Percentiles rank a stretch among this genome's conserved stretches.
Evolutionary conservation across 1,284 basidiomycete genomes (phyloP).

Genomic region (Malassezia psittaci): DNA sequence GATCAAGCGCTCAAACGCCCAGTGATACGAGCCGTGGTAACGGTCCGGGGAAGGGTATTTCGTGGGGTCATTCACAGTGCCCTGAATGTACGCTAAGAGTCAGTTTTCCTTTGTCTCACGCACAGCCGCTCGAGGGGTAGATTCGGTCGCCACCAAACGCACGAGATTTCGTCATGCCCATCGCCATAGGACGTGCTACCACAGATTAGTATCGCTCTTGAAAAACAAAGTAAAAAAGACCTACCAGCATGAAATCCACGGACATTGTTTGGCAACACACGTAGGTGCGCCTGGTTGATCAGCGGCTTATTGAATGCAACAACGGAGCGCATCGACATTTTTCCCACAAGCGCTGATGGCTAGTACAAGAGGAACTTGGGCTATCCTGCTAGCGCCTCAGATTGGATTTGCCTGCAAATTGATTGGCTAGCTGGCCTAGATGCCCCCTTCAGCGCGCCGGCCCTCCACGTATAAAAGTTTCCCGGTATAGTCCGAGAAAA

Average conservation of each 20-base stretch:
- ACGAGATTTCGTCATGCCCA: conserved; percentile 8
- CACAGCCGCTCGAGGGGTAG: conserved; percentile 16
- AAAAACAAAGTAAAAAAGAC: background rate
- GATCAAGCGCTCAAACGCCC: conserved; percentile 89
- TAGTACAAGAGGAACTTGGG: background rate
- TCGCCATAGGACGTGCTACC: conserved; percentile 11
- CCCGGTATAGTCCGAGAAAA: no score
- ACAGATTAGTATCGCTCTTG: background rate
- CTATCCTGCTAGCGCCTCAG: background rate
- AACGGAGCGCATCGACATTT: conserved; percentile 14
- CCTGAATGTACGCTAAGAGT: conserved; percentile 68
- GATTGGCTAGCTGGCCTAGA: background rate
- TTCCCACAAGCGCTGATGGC: background rate
- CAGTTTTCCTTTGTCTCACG: background rate
- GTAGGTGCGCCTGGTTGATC: background rate
- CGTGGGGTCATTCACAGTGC: conserved; percentile 90
- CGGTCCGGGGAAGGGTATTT: conserved; percentile 63
- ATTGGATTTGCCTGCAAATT: background rate
- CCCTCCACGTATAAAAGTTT: no score
- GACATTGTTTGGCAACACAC: conserved; percentile 1
- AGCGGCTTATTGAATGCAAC: conserved; percentile 13
- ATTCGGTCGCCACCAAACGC: conserved; percentile 12
- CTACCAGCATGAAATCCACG: conserved; percentile 17
- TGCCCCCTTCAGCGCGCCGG: no score
- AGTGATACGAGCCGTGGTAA: conserved; percentile 86